Conservation (phyloP, 495 filamentous ascomycete species). For the Cercophora scortea region DNA sequence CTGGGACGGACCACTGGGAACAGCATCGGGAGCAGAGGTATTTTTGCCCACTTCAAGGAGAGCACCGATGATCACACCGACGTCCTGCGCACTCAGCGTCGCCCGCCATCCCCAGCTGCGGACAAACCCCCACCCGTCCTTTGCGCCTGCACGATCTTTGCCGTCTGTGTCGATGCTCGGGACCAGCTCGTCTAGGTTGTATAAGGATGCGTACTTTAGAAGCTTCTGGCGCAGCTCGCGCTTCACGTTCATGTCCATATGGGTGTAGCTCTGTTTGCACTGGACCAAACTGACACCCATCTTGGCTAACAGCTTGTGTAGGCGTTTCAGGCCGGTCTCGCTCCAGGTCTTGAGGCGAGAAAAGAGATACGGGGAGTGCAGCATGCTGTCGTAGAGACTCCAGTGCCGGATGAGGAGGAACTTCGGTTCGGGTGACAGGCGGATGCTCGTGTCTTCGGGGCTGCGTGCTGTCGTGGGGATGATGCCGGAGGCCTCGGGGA, state of each 20-base stretch:
- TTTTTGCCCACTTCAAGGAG: constrained; percentile 82
- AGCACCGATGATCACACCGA: constrained; percentile 81
- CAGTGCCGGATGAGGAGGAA: constrained; percentile 93
- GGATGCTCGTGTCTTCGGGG: constrained; percentile 86
- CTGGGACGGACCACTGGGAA: constrained; percentile 14
- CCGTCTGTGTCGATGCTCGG: constrained; percentile 56
- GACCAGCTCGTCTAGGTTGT: constrained; percentile 87
- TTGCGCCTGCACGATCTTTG: constrained; percentile 47
- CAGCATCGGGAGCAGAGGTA: constrained; percentile 20
- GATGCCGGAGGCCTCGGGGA: constrained; percentile 56
- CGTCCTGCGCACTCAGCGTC: constrained; percentile 83
- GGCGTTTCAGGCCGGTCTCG: constrained; percentile 74
- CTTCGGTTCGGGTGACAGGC: constrained; percentile 85
- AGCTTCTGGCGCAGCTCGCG: constrained; percentile 77
- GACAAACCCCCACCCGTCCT: constrained; percentile 94
- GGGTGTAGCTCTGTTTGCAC: constrained; percentile 90
- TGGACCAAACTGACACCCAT: constrained; percentile 94
- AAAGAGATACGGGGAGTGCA: constrained; percentile 93
- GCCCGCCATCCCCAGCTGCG: constrained; percentile 97
- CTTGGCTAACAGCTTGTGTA: constrained; percentile 95
- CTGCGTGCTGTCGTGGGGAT: constrained; percentile 84
- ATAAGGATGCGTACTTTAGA: constrained; percentile 80
- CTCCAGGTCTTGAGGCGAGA: constrained; percentile 91
- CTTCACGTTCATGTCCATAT: constrained; percentile 98
- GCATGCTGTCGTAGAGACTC: constrained; percentile 97